A percentile compares a stretch with the other conserved stretches of the same genome.
Evolutionary conservation across 169 alveolate species (phyloP).

Genomic region (Condylostoma magnum): DNA sequence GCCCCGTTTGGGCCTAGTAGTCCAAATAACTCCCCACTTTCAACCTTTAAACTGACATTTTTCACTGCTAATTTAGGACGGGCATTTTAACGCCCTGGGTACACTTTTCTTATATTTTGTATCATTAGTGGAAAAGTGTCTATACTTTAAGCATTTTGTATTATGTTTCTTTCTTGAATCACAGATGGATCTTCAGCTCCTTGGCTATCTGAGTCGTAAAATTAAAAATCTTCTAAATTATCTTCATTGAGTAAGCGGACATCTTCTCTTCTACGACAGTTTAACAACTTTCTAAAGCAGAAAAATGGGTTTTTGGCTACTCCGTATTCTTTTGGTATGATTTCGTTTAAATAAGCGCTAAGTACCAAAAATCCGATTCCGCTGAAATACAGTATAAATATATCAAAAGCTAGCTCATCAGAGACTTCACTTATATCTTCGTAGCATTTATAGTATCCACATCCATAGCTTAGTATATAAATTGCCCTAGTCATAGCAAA

Average conservation of each 20-base stretch:
- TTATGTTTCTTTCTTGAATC: slow-evolving; percentile 52
- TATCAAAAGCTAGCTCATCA: slow-evolving; percentile 51
- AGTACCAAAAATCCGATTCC: slow-evolving; percentile 51
- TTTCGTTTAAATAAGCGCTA: slow-evolving; percentile 41
- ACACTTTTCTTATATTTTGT: slow-evolving; percentile 70
- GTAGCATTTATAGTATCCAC: slow-evolving; percentile 47
- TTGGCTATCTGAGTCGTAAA: background rate
- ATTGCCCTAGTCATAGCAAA: slow-evolving; percentile 68
- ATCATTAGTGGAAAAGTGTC: slow-evolving; percentile 70
- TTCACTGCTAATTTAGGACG: slow-evolving; percentile 69
- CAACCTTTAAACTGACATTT: slow-evolving; percentile 60
- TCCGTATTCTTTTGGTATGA: slow-evolving; percentile 35
- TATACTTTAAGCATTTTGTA: slow-evolving; percentile 46
- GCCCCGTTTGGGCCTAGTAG: slow-evolving; percentile 86
- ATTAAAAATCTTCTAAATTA: background rate
- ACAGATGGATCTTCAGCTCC: slow-evolving; percentile 67
- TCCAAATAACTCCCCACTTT: slow-evolving; percentile 81
- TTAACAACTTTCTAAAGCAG: slow-evolving; percentile 26
- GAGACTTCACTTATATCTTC: slow-evolving; percentile 1
- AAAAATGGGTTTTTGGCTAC: slow-evolving; percentile 39
- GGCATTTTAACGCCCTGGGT: slow-evolving; percentile 64
- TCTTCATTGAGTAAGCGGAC: too few species aligned
- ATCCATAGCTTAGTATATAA: slow-evolving; percentile 50
- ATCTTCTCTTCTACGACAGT: background rate
- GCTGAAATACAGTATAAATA: slow-evolving; percentile 44